Base-by-base conservation (phyloP, 1,284 basidiomycete species). In the Fomitiporia mediterranea region DNA sequence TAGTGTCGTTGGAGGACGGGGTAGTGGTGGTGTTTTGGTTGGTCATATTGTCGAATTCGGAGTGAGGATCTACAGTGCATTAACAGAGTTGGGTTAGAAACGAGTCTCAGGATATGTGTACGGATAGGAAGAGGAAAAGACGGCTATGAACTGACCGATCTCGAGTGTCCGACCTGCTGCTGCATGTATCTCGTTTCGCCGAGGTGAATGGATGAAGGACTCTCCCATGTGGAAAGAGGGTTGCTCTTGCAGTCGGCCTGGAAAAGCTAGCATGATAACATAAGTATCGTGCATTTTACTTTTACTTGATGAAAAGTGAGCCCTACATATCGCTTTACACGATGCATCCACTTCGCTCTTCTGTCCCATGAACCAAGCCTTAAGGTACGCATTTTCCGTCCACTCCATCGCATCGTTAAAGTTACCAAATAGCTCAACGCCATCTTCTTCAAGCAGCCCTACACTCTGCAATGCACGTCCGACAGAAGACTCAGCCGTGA, bases 321-420 rank as follows among this genome's bases (percentile, higher is more conserved):
- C 57, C 70, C 42, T 56, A 49, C 51, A 27, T 4, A 59, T 35
- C n/a, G 40, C 64, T 69, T 51, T 58, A 69, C 70, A 65, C 30
- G 74, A 66, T 3, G 74, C 67, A 1, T 71, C 66, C 0, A 69
- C 70, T 68, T 81, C 83, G 39, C 75, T 70, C 66, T 80, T 86
- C 64, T 82, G 82, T 5, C 79, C 78, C 55, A 75, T 74, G 63
- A 88, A 87, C 86, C 87, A 89, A 13, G 86, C 84, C 51, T 79
- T 80, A 61, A 95, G 67, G 70, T 94, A 94, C 0, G 82, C 84
- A 70, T 94, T 93, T 71, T 94, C 92, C 0, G 89, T 94, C 93
- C 92, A 98, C 72, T 98, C 95, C 72, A 98, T 81, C 0, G 94
- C 95, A 67, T 98, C 92, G 66, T 91, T 94, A 62, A 96, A 78